Conservation (phyloP, 2,329 filamentous ascomycete species). For the Colletotrichum horii region DNA sequence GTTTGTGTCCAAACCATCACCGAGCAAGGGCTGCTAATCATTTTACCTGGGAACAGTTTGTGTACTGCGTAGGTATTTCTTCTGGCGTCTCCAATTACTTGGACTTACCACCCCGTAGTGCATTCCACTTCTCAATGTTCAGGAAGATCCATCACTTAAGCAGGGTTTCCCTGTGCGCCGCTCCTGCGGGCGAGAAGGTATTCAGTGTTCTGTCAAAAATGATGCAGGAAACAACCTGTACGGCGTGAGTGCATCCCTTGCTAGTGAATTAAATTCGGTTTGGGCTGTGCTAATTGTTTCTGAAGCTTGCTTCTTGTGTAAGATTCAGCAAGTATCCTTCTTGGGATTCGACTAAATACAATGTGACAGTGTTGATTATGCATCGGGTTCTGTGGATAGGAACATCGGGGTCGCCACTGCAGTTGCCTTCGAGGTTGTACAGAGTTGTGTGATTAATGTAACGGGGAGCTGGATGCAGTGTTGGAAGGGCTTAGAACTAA, state of each 20-base stretch:
- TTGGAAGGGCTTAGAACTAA: background rate
- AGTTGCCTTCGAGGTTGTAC: background rate
- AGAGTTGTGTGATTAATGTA: background rate
- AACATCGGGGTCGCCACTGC: background rate
- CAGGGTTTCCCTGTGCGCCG: background rate
- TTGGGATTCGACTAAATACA: background rate
- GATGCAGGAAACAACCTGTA: background rate
- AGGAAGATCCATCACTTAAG: background rate
- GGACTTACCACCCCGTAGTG: background rate
- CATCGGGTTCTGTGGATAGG: background rate
- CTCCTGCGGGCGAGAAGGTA: background rate
- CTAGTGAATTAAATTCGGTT: background rate
- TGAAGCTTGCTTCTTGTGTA: background rate
- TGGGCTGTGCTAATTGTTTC: background rate
- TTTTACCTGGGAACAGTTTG: background rate
- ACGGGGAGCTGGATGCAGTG: background rate
- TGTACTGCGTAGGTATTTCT: background rate
- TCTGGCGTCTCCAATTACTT: background rate
- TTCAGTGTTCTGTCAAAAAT: background rate
- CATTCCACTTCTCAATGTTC: background rate
- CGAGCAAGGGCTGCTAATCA: background rate
- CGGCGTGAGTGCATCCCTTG: background rate
- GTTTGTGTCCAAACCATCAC: background rate
- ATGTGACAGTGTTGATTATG: background rate
- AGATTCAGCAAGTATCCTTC: background rate